Evolutionary conservation across 768 basidiomycete genomes (phyloP), one percentile per base, ranked within the genome.

Genomic region (Calocybe indica): DNA sequence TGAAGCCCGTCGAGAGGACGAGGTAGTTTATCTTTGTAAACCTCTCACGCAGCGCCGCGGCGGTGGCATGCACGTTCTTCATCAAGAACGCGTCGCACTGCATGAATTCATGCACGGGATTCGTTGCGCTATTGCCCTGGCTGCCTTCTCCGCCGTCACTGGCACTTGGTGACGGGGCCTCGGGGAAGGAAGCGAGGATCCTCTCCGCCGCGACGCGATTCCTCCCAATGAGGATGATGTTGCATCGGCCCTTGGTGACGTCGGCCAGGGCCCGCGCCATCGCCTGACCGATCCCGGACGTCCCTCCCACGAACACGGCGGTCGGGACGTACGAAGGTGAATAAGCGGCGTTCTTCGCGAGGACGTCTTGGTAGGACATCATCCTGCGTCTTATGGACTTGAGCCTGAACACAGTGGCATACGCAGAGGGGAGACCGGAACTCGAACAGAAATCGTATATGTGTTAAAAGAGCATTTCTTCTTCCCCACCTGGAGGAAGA

Each of bases 201-300:
- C 57, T 45, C 32, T 78, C 68, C 1, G 76, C 79, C 5, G 78
- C 73, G 11, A 51, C 59, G 39, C 67, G 66, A 61, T 79, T 79
- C 8, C 78, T 69, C 0, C 78, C 80, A 30, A 76, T 66, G 53
- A 82, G 65, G 53, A 80, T 58, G 58, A 82, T 77, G 51, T 74
- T 69, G 22, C 71, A 69, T 46, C 74, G 72, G 12, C 79, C 78
- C 15, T 75, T 69, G 0, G 75, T 72, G 53, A 72, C 61, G 7
- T 63, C 58, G 6, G 73, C 76, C 43, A 79, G 72, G 5, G 67
- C 62, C 40, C 70, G 61, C 0, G 74, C 76, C 56, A 74, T 72
- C 6, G 68, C 70, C 43, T 72, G 65, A 1, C 79, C 78, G 34
- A 76, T 75, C 5, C 74, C 78, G 5, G 71, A 62, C 4, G 74